A percentile compares a stretch with the other conserved stretches of the same genome.
These are phyloP conservation scores for Pichia manshurica DNA, from an alignment of 805 yeast species.

Conservation along the genomic window DNA sequence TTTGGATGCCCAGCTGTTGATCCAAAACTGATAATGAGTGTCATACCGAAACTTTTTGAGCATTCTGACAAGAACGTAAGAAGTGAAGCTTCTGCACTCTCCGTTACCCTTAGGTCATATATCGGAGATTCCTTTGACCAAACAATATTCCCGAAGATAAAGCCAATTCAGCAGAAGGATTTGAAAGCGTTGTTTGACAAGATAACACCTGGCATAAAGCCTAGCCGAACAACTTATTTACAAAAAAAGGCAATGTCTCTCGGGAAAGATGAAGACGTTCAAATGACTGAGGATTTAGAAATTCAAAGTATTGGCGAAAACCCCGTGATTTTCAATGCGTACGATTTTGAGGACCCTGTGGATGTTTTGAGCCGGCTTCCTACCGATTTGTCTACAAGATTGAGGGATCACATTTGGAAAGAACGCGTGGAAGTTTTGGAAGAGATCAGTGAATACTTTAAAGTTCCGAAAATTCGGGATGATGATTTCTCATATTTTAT, in stretches of 20 bases:
- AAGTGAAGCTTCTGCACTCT: constrained; percentile 62
- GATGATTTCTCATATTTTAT: constrained; percentile 65
- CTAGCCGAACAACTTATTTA: constrained; percentile 48
- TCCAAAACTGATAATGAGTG: constrained; percentile 52
- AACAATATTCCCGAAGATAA: constrained; percentile 61
- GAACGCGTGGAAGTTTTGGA: constrained; percentile 84
- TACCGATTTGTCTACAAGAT: constrained; percentile 45
- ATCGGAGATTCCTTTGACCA: constrained; percentile 58
- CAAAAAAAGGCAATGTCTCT: constrained; percentile 20
- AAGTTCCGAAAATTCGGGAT: constrained; percentile 46
- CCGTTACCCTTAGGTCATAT: constrained; percentile 69
- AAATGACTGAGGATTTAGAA: constrained; percentile 26
- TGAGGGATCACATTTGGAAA: constrained; percentile 76
- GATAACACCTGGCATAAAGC: constrained; percentile 39
- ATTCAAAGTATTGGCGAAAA: constrained; percentile 21
- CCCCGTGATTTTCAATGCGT: constrained; percentile 47
- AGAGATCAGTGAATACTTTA: constrained; percentile 45
- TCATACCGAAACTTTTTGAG: constrained; percentile 62
- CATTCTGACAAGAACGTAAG: constrained; percentile 88
- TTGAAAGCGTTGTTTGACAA: constrained; percentile 61
- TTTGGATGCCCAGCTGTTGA: constrained; percentile 62
- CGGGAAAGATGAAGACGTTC: constrained; percentile 33
- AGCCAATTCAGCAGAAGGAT: constrained; percentile 90
- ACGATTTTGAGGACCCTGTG: constrained; percentile 63
- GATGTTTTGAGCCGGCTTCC: constrained; percentile 66